These are phyloP conservation scores for Stephania japonica DNA, from an alignment of 164 flowering plant species.

Conservation along the genomic window DNA sequence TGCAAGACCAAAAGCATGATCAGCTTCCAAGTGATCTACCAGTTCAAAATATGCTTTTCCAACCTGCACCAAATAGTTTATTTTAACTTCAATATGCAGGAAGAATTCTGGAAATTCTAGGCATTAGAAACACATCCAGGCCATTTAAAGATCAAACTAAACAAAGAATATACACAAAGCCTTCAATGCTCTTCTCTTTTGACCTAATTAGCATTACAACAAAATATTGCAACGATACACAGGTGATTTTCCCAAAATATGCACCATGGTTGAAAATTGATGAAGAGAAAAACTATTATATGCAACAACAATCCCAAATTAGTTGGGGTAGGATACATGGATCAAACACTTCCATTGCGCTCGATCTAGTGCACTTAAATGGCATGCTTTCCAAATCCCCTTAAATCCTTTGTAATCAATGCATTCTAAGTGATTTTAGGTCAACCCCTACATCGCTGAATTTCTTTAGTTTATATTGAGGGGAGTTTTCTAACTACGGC, in stretches of 20 bases:
- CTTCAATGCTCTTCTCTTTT: neutral
- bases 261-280: neutral
- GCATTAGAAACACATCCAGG: neutral
- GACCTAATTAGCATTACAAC: neutral
- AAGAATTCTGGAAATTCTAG: neutral
- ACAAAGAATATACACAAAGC: neutral
- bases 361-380: too few relatives aligned
- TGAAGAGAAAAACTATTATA: too few relatives aligned
- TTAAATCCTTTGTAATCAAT: too few relatives aligned
- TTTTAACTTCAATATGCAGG: neutral
- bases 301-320: too few relatives aligned
- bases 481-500: too few relatives aligned
- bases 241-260: neutral
- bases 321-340: too few relatives aligned
- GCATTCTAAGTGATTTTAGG: too few relatives aligned
- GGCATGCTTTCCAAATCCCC: too few relatives aligned
- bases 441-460: too few relatives aligned
- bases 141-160: neutral
- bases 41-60: slow-evolving; percentile 62
- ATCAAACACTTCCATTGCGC: too few relatives aligned
- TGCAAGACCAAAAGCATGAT: slow-evolving; percentile 78
- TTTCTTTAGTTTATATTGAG: too few relatives aligned
- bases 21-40: slow-evolving; percentile 73
- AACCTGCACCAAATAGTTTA: slow-evolving; percentile 31
- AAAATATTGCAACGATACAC: neutral